phyloP scores from a whole-genome alignment of 2,329 filamentous ascomycete species.

The Teratosphaeria epicoccoides region DNA sequence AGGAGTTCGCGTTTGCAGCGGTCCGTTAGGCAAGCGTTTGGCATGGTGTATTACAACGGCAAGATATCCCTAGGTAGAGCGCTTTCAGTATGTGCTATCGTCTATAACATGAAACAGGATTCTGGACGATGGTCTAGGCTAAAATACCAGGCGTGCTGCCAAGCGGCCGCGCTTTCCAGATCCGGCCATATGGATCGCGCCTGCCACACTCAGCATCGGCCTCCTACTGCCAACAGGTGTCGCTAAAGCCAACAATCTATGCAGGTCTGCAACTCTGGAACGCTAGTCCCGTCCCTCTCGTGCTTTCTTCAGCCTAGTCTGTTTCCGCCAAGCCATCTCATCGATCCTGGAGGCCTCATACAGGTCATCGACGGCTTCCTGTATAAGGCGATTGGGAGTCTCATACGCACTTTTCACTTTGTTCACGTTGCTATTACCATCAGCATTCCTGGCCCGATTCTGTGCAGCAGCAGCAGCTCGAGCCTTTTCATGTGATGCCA shows the following conservation, averaged over 20 bases:
- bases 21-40: not conserved
- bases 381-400: not conserved
- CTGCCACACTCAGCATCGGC: no score
- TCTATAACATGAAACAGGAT: not conserved
- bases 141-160: not conserved
- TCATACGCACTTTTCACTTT: no score
- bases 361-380: not conserved
- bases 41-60: not conserved
- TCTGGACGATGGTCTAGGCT: not conserved
- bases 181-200: no score
- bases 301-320: not conserved
- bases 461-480: not conserved
- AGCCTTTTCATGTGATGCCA: not conserved
- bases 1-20: not conserved
- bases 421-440: not conserved
- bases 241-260: no score
- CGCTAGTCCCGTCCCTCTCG: not conserved
- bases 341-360: not conserved
- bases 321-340: not conserved
- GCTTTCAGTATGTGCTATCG: not conserved
- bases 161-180: not conserved
- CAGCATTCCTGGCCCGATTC: not conserved
- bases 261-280: no score
- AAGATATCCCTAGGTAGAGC: not conserved
- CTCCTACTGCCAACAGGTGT: no score